Evolutionary conservation across 2,329 filamentous ascomycete species (phyloP).

Genomic region (Raffaelea arxii): DNA sequence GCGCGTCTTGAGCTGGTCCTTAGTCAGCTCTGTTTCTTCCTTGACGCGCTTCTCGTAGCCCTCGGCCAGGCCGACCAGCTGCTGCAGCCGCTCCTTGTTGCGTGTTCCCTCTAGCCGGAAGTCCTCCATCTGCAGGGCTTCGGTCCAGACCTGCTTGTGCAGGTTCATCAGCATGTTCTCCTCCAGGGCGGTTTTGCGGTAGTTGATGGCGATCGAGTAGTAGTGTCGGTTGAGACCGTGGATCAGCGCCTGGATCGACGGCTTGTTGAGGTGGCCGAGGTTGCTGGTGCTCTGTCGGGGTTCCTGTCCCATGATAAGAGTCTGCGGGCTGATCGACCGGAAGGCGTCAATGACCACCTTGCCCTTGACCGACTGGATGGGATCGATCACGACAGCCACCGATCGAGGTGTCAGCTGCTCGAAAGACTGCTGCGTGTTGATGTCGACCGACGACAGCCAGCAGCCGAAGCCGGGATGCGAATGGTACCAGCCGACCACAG

Average conservation of each 20-base stretch:
- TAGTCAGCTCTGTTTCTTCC: conserved; percentile 94
- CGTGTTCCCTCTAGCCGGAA: conserved; percentile 75
- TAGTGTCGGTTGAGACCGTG: conserved; percentile 98
- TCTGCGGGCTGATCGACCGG: conserved; percentile 95
- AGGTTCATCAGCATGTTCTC: conserved; percentile 99
- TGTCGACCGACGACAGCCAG: conserved; percentile 98
- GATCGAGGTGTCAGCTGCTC: conserved; percentile 95
- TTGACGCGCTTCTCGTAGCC: conserved; percentile 98
- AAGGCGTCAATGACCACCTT: conserved; percentile 99
- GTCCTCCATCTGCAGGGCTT: conserved; percentile 93
- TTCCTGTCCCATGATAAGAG: conserved; percentile 95
- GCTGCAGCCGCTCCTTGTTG: conserved; percentile 82
- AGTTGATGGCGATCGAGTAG: conserved; percentile 98
- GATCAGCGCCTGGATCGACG: conserved; percentile 97
- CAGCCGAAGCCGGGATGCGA: conserved; percentile 98
- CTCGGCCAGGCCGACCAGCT: conserved; percentile 80
- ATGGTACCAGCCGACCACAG: conserved; percentile 98
- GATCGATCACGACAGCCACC: conserved; percentile 95
- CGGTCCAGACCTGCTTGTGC: conserved; percentile 99
- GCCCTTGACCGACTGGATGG: conserved; percentile 98
- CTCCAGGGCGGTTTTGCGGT: conserved; percentile 92
- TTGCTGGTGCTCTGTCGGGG: conserved; percentile 97
- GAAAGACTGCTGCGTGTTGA: conserved; percentile 99
- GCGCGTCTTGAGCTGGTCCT: conserved; percentile 96
- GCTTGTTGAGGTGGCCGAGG: conserved; percentile 95